Base-by-base conservation (phyloP, 192 early-diverging fungal species). In the Coemansia umbellata region DNA sequence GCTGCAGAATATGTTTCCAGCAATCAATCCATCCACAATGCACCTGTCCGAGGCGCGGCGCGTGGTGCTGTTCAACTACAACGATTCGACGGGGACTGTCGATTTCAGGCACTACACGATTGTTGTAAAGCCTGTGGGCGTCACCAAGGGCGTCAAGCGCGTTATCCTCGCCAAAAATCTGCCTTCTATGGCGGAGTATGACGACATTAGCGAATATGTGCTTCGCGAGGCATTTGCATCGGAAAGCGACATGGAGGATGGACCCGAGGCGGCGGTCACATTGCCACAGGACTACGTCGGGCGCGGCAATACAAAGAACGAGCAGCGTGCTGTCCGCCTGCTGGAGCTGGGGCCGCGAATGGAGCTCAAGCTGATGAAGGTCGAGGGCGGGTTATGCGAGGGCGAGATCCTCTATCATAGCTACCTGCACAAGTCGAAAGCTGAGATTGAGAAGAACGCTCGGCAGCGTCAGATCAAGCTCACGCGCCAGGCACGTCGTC, bases 1-100 rank as follows among this genome's bases (percentile, higher is more conserved):
- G 83, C 87, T 99, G 53, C 96, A 97, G 55, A 96, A 95, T 67
- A 83, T 99, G 86, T 95, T 95, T 60, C 94, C 96, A 1, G 73
- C 96, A 1, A 96, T 99, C 56, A 91, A 94, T 70, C 89, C 96
- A 18, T 83, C 90, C 56, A 90, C 91, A 81, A 95, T 99, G 91
- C 87, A 87, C 76, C 69, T 97, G 30, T 58, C 87, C 0, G 88
- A 95, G 13, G 93, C 93, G 13, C 81, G 90, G 9, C 88, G 96
- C 41, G 89, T 99, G 4, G 82, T 99, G 33, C 74, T 99, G 42
- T 89, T 95, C 54, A 93, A 92, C 74, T 90, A 89, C 58, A 91
- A 96, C 70, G 66, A 73, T 27, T 90, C 87, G 43, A 92, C 92
- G 0, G 84, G 81, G 4, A 66, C 77, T 41, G 87, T 99, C 35